Evolutionary conservation across 345 rosid genomes (phyloP).

Genomic region (Brassica cretica): DNA sequence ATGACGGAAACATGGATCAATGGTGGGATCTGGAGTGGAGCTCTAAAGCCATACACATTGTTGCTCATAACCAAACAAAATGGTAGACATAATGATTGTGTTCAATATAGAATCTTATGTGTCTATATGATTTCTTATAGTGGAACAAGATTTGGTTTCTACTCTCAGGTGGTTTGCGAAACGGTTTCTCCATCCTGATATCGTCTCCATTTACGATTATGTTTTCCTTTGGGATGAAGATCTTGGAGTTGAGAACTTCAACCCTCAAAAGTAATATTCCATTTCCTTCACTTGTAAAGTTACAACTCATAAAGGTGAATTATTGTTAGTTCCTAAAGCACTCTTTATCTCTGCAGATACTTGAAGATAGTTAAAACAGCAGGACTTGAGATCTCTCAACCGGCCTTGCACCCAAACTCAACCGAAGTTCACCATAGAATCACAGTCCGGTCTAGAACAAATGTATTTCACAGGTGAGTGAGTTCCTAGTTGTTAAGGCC

Average conservation of each 20-base stretch:
- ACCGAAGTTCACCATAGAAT: conserved; percentile 94
- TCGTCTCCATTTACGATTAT: conserved; percentile 80
- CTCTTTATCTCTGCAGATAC: conserved; percentile 55
- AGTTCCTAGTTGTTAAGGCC: background rate
- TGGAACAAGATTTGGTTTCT: background rate
- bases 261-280: conserved; percentile 60
- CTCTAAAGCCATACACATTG: conserved; percentile 72
- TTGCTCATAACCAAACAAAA: conserved; percentile 93
- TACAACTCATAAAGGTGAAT: background rate
- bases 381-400: conserved; percentile 96
- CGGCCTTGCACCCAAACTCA: conserved; percentile 91
- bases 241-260: conserved; percentile 78
- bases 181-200: conserved; percentile 91
- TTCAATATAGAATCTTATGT: background rate
- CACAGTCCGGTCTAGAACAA: conserved; percentile 80
- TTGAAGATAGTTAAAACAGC: conserved; percentile 66
- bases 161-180: conserved; percentile 96
- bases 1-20: conserved; percentile 78
- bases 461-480: conserved; percentile 81
- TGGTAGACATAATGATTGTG: conserved; percentile 48
- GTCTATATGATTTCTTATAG: background rate
- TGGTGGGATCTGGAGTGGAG: conserved; percentile 93
- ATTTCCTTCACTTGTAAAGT: background rate
- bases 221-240: conserved; percentile 98
- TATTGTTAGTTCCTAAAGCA: conserved; percentile 18